Evolutionary conservation across 106 monocot species (phyloP).

Genomic region (Allium cepa): DNA sequence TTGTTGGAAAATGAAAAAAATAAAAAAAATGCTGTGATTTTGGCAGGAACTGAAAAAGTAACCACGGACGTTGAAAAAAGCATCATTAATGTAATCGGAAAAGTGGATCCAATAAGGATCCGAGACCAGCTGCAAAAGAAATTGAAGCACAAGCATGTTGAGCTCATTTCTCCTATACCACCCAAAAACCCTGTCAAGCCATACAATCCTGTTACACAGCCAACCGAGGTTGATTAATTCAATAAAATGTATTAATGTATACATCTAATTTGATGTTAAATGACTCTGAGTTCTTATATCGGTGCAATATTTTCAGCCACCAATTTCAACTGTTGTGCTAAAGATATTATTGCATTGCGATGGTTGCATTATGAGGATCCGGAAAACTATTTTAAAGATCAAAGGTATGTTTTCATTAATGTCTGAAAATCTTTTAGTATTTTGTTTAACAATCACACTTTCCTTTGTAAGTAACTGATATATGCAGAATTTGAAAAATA

Average conservation of each 20-base stretch:
- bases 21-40: neutral
- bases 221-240: too few species aligned
- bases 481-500: too few species aligned
- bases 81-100: constrained; percentile 50
- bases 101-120: constrained; percentile 48
- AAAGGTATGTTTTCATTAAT: constrained; percentile 15
- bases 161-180: constrained; percentile 31
- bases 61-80: constrained; percentile 16
- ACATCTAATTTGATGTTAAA: neutral
- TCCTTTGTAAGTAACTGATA: too few species aligned
- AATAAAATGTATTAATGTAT: neutral
- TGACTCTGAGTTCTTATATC: neutral
- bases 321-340: constrained; percentile 26
- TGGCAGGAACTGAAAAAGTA: constrained; percentile 1
- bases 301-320: constrained; percentile 2
- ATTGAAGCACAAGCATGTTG: constrained; percentile 35
- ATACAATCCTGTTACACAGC: neutral
- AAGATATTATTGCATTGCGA: constrained; percentile 69
- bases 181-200: neutral
- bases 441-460: too few species aligned
- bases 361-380: constrained; percentile 54
- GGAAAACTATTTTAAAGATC: constrained; percentile 32
- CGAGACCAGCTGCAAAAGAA: constrained; percentile 33
- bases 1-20: too few species aligned
- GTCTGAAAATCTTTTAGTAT: too few species aligned